These are phyloP conservation scores for Aspergillus leporis DNA, from an alignment of 495 filamentous ascomycete genomes.

Conservation along the genomic window DNA sequence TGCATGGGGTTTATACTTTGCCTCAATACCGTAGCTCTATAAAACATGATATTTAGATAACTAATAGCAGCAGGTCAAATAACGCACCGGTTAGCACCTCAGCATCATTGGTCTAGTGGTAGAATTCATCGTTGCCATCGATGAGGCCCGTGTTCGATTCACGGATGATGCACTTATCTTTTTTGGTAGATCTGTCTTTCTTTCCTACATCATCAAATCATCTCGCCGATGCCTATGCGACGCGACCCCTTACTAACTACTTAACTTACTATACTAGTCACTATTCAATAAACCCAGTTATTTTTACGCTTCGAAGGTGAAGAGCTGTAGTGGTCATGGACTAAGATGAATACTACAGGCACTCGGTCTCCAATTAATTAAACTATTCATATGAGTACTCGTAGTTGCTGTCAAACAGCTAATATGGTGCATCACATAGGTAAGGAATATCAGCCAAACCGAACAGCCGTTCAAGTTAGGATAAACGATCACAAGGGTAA, in stretches of 20 bases:
- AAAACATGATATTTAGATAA: too few relatives aligned
- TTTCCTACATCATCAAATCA: too few relatives aligned
- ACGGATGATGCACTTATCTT: constrained; percentile 50
- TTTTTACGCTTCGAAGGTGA: too few relatives aligned
- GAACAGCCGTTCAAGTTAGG: not conserved
- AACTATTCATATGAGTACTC: not conserved
- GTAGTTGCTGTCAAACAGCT: not conserved
- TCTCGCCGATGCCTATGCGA: too few relatives aligned
- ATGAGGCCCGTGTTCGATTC: constrained; percentile 62
- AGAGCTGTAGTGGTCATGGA: too few relatives aligned
- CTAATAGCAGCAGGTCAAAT: not conserved
- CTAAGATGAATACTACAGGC: not conserved
- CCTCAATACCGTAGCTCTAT: too few relatives aligned
- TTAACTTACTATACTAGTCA: too few relatives aligned
- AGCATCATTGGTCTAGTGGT: constrained; percentile 61
- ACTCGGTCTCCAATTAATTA: not conserved
- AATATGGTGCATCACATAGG: not conserved
- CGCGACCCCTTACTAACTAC: too few relatives aligned
- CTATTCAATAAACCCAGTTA: too few relatives aligned
- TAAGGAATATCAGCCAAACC: not conserved
- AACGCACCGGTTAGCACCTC: not conserved
- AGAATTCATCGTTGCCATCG: constrained; percentile 63
- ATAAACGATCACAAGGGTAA: not conserved
- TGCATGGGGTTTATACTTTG: too few relatives aligned
- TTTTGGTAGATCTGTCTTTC: too few relatives aligned